Conservation (phyloP, 441 rosid genomes). For the Populus hybrid region DNA sequence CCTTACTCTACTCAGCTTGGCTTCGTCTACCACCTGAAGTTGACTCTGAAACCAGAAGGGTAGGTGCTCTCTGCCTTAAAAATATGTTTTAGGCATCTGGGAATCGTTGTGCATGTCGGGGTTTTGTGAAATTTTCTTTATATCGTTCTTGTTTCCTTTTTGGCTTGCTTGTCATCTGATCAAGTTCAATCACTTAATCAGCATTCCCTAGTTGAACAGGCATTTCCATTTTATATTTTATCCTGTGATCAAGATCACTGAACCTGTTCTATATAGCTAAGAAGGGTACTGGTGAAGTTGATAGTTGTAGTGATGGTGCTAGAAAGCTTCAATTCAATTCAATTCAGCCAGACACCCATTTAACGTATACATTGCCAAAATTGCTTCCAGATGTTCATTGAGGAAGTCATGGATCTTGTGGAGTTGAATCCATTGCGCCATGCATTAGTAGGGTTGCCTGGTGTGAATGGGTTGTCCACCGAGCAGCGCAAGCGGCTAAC, state of each 20-base stretch:
- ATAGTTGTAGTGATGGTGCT: neutral
- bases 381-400: constrained; percentile 57
- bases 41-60: constrained; percentile 41
- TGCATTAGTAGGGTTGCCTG: constrained; percentile 72
- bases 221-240: neutral
- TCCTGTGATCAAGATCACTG: neutral
- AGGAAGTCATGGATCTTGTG: constrained; percentile 76
- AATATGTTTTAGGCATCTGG: neutral
- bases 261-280: neutral
- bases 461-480: constrained; percentile 66
- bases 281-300: neutral
- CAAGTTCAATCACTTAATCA: neutral
- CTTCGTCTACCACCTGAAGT: constrained; percentile 42
- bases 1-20: constrained; percentile 54
- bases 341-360: neutral
- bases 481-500: constrained; percentile 84
- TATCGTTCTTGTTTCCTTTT: neutral
- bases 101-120: neutral
- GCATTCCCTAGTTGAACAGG: neutral
- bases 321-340: neutral
- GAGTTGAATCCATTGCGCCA: constrained; percentile 52
- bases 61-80: constrained; percentile 2
- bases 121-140: neutral
- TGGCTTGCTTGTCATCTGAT: neutral
- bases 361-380: neutral